Evolutionary conservation across 208 protist genomes (phyloP).

Genomic region (Trypanosoma mega): DNA sequence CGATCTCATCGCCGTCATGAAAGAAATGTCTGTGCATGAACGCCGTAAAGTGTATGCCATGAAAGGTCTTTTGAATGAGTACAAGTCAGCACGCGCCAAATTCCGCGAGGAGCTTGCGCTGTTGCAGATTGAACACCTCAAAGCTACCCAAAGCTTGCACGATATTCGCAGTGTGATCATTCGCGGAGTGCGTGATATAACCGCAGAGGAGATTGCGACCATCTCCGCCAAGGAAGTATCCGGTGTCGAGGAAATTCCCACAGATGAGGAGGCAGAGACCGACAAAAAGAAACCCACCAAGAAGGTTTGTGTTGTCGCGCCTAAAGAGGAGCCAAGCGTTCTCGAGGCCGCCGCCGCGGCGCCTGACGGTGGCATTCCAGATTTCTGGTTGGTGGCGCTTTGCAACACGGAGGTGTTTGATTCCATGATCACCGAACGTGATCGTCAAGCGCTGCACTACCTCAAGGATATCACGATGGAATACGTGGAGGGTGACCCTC

Average conservation of each 20-base stretch:
- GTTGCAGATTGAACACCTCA: conserved; percentile 34
- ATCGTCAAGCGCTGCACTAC: conserved; percentile 49
- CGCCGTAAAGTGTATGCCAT: conserved; percentile 64
- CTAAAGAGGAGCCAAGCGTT: conserved; percentile 36
- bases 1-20: conserved; percentile 57
- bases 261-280: conserved; percentile 9
- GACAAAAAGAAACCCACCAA: conserved; percentile 30
- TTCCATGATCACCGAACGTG: conserved; percentile 64
- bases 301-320: conserved; percentile 40
- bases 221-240: conserved; percentile 4
- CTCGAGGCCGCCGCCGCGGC: conserved; percentile 35
- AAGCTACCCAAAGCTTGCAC: conserved; percentile 24
- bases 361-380: conserved; percentile 76
- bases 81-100: conserved; percentile 29
- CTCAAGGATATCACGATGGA: conserved; percentile 56
- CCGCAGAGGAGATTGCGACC: conserved; percentile 47
- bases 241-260: conserved; percentile 27
- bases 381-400: conserved; percentile 86
- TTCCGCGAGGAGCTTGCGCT: conserved; percentile 38
- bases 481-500: conserved; percentile 47
- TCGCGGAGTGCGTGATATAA: conserved; percentile 57
- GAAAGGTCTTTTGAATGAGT: conserved; percentile 54
- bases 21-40: conserved; percentile 45
- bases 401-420: conserved; percentile 45
- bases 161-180: conserved; percentile 58